Percentiles rank a stretch among this genome's conserved stretches.
phyloP scores from a whole-genome alignment of 495 filamentous ascomycete genomes.

The Penicillium angulare region DNA sequence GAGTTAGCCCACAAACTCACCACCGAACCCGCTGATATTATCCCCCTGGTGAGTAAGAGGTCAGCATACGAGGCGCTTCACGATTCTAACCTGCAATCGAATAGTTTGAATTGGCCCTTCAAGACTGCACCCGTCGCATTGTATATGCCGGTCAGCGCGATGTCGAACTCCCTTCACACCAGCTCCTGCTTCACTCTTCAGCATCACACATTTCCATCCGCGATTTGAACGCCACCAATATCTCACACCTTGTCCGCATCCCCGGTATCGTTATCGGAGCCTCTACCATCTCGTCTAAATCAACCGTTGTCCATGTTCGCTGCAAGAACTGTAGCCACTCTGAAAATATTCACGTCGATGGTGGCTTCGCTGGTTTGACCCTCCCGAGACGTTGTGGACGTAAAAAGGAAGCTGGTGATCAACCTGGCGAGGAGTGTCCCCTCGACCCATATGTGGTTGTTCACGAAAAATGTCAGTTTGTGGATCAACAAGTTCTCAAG shows the following conservation, averaged over 20 bases:
- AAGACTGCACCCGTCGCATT: conserved; percentile 87
- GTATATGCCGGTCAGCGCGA: conserved; percentile 75
- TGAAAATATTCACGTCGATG: conserved; percentile 68
- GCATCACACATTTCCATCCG: conserved; percentile 91
- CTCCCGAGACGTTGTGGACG: conserved; percentile 77
- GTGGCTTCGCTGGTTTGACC: conserved; percentile 82
- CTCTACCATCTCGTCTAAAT: conserved; percentile 93
- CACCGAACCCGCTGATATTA: conserved; percentile 87
- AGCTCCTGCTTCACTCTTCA: conserved; percentile 91
- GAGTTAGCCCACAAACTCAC: conserved; percentile 89
- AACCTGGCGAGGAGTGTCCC: conserved; percentile 69
- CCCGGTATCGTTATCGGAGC: conserved; percentile 98
- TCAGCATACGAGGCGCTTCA: too few relatives aligned
- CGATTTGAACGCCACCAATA: conserved; percentile 86
- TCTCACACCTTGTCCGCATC: conserved; percentile 92
- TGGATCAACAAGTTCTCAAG: conserved; percentile 98
- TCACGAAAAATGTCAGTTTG: conserved; percentile 92
- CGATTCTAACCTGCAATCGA: too few relatives aligned
- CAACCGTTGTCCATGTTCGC: conserved; percentile 80
- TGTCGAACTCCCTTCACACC: conserved; percentile 75
- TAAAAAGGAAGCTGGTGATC: conserved; percentile 54
- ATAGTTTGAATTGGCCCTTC: conserved; percentile 91
- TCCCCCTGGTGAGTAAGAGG: conserved; percentile 72
- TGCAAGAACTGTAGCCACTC: conserved; percentile 82
- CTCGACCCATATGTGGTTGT: conserved; percentile 94